These are phyloP conservation scores for Epichloe amarillans DNA, from an alignment of 2,329 filamentous ascomycete genomes.

Conservation along the genomic window DNA sequence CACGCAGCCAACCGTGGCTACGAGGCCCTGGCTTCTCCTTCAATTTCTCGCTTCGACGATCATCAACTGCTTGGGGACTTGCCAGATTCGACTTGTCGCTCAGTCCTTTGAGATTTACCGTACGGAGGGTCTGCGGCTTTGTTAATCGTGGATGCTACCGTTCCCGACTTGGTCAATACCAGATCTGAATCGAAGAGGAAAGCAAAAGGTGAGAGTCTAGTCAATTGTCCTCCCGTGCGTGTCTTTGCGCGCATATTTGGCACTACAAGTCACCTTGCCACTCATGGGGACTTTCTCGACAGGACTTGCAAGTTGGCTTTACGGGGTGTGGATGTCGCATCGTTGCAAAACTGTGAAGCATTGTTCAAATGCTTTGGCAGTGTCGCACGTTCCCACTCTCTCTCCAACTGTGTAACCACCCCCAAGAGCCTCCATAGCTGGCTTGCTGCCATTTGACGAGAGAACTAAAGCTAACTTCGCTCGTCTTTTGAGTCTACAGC, in stretches of 20 bases:
- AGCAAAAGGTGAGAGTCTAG: not conserved
- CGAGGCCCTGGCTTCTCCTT: slow-evolving; percentile 2
- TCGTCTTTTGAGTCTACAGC: not conserved
- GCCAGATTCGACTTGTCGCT: not conserved
- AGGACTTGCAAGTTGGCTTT: not conserved
- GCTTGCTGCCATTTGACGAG: not conserved
- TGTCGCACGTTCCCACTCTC: not conserved
- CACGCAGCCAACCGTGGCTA: not conserved
- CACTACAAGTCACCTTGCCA: not conserved
- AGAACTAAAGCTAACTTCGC: not conserved
- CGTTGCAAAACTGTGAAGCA: not conserved
- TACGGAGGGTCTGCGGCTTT: slow-evolving; percentile 12
- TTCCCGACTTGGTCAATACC: slow-evolving; percentile 10
- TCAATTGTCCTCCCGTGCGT: not conserved
- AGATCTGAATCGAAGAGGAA: not conserved
- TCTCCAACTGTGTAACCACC: not conserved
- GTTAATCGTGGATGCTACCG: slow-evolving; percentile 13
- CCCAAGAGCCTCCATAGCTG: not conserved
- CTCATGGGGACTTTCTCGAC: not conserved
- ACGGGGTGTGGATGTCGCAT: not conserved
- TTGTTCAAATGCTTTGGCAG: not conserved
- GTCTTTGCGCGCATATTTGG: not conserved
- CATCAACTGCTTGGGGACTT: not conserved
- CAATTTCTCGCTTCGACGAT: slow-evolving; percentile 6
- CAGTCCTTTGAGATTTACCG: slow-evolving; percentile 7